Base-by-base conservation (phyloP, 495 filamentous ascomycete genomes). In the Tuber brumale region DNA sequence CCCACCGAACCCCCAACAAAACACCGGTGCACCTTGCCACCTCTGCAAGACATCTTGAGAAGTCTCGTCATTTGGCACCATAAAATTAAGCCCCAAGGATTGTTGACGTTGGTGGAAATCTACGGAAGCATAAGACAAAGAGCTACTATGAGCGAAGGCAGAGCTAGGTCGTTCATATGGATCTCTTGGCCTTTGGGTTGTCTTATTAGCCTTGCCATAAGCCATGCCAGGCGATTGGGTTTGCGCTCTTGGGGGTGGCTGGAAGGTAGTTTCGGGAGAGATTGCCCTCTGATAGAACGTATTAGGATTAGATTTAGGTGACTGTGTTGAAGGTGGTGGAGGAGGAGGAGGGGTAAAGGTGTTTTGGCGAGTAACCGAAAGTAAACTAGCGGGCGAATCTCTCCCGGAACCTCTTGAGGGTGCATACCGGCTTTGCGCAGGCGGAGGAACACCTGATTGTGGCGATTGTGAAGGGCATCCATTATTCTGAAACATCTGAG, bases 1-100 rank as follows among this genome's bases (percentile, higher is more conserved):
- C 16, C 96, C 96, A 69, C 93, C 95, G 73, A 97, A 91, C 0
- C 93, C 94, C 89, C 97, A 98, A 6, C 88, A 88, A 80, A 98
- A 89, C 12, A 97, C 88, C 0, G 95, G 96, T 23, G 88, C 88
- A 12, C 95, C 95, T 84, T 92, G 92, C 95, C 95, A 99, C 78
- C 96, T 88, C 78, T 94, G 87, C 6, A 98, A 85, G 23, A 89
- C 88, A 84, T 99, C 95, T 16, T 87, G 82, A 75, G 93, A 89
- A 37, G 92, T 89, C n/a, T 92, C 93, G 85, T 97, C 94, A 10
- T 87, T 90, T 18, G 95, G 96, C 9, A 86, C 75, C 66, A 86
- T 83, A 76, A 84, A 87, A 35, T 84, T 82, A 35, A 84, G 74
- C 31, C 86, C 83, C 4, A 80, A 80, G 3, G 85, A 85, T 70